Percentiles rank a stretch among this genome's conserved stretches.
These are phyloP conservation scores for Mucor racemosus DNA, from an alignment of 371 early-diverging fungal genomes.

Conservation along the genomic window DNA sequence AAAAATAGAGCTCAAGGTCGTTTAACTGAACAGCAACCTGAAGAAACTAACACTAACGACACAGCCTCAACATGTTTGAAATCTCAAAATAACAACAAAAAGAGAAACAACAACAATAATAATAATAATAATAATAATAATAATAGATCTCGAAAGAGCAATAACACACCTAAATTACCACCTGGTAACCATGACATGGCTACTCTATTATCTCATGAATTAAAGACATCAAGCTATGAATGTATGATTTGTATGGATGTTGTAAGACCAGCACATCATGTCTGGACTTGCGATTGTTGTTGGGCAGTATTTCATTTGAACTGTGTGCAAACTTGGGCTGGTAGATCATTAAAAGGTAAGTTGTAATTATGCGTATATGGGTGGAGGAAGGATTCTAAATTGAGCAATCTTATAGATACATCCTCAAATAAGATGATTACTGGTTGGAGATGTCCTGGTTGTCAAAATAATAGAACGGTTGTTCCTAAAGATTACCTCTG, in stretches of 20 bases:
- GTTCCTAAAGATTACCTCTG: conserved; percentile 79
- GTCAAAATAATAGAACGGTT: conserved; percentile 74
- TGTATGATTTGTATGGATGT: conserved; percentile 95
- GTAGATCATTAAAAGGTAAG: conserved; percentile 63
- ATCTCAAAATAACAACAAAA: conserved; percentile 8
- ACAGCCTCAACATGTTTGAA: not conserved
- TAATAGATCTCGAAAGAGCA: conserved; percentile 13
- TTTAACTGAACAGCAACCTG: conserved; percentile 28
- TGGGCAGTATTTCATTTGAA: conserved; percentile 89
- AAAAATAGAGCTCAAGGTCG: conserved; percentile 50
- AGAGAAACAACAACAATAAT: conserved; percentile 13
- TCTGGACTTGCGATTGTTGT: conserved; percentile 89
- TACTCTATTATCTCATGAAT: conserved; percentile 62
- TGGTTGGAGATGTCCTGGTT: conserved; percentile 93
- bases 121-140: conserved; percentile 18
- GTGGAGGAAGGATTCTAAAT: not conserved
- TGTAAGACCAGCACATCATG: conserved; percentile 67
- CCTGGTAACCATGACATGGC: conserved; percentile 59
- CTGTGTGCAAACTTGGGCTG: conserved; percentile 81
- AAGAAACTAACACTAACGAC: not conserved
- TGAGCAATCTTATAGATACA: conserved; percentile 19
- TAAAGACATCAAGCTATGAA: conserved; percentile 77
- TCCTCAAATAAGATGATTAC: conserved; percentile 41
- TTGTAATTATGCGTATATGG: not conserved
- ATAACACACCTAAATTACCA: conserved; percentile 16